Evolutionary conservation across 2,329 filamentous ascomycete genomes (phyloP).

Genomic region (Elsinoe ampelina): DNA sequence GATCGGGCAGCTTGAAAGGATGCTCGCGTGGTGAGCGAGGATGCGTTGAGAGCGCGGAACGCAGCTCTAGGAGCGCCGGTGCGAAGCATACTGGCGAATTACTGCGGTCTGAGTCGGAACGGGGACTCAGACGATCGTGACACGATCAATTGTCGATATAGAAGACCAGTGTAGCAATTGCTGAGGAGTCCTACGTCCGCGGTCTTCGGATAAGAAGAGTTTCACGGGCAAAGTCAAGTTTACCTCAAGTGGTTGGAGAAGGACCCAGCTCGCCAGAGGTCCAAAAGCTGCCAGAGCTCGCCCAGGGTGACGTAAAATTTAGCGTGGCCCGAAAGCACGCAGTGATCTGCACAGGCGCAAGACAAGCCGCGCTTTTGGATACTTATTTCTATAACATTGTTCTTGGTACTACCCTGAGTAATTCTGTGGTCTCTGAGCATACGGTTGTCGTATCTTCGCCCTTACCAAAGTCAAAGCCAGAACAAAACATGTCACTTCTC

Average conservation of each 20-base stretch:
- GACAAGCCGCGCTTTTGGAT: no score
- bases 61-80: slow-evolving; percentile 34
- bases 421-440: no score
- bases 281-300: background rate
- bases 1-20: slow-evolving; percentile 16
- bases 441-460: no score
- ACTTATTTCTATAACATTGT: no score
- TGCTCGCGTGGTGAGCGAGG: slow-evolving; percentile 22
- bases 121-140: background rate
- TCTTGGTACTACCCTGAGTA: no score
- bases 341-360: background rate
- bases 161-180: background rate
- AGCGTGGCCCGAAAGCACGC: background rate
- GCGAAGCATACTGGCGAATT: slow-evolving; percentile 33
- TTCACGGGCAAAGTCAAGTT: background rate
- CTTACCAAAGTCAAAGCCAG: no score
- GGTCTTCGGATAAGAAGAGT: background rate
- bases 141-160: background rate
- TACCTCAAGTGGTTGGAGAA: background rate
- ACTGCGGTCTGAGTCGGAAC: background rate
- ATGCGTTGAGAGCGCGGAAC: slow-evolving; percentile 30
- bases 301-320: background rate
- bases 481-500: no score
- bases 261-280: background rate
- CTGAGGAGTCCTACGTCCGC: background rate